These are phyloP conservation scores for Plasmopara muralis DNA, from an alignment of 352 stramenopile genomes.

Conservation along the genomic window DNA sequence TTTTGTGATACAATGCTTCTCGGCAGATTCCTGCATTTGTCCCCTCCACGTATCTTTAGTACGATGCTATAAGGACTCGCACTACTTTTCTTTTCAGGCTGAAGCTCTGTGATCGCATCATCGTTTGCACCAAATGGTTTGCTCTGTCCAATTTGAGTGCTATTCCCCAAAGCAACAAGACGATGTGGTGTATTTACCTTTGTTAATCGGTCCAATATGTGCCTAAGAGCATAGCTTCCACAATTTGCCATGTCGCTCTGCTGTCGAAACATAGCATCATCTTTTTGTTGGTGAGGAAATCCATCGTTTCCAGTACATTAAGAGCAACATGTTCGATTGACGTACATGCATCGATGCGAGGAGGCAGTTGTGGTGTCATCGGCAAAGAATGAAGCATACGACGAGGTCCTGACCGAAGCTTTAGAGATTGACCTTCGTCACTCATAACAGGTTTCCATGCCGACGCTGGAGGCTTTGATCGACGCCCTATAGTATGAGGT, in stretches of 20 bases:
- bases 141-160: slow-evolving; percentile 26
- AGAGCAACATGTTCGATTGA: slow-evolving; percentile 29
- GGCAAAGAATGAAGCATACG: slow-evolving; percentile 31
- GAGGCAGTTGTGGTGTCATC: slow-evolving; percentile 43
- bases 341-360: slow-evolving; percentile 54
- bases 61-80: slow-evolving; percentile 61
- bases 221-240: slow-evolving; percentile 45
- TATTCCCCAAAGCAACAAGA: slow-evolving; percentile 29
- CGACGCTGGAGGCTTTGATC: slow-evolving; percentile 38
- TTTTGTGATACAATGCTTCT: slow-evolving; percentile 12
- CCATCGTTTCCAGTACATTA: slow-evolving; percentile 9
- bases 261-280: slow-evolving; percentile 65
- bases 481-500: slow-evolving; percentile 2
- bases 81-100: slow-evolving; percentile 16
- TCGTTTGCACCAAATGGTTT: slow-evolving; percentile 37
- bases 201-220: slow-evolving; percentile 57
- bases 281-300: slow-evolving; percentile 32
- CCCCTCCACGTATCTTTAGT: slow-evolving; percentile 24
- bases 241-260: slow-evolving; percentile 37
- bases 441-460: slow-evolving; percentile 54
- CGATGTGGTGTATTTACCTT: slow-evolving; percentile 43
- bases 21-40: neutral
- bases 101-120: slow-evolving; percentile 36
- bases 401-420: slow-evolving; percentile 16
- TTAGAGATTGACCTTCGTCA: slow-evolving; percentile 12